Percentiles rank a stretch among this genome's conserved stretches.
phyloP scores from a whole-genome alignment of 208 protist species.

The Angomonas ambiguus region DNA sequence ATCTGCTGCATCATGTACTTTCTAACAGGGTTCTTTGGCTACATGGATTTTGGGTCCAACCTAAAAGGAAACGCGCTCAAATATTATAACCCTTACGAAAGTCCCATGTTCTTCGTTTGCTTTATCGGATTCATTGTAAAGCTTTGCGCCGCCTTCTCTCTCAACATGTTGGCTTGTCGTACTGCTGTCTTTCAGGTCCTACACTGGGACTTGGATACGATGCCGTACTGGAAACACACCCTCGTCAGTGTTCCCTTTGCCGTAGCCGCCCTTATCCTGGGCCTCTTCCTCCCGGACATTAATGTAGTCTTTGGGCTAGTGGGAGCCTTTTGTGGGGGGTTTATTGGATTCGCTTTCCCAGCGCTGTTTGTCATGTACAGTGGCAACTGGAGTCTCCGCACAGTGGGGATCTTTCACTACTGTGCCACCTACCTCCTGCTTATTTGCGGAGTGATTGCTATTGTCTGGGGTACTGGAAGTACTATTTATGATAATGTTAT shows the following conservation, averaged over 20 bases:
- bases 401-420: conserved; percentile 34
- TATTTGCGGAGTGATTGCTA: conserved; percentile 32
- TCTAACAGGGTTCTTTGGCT: conserved; percentile 61
- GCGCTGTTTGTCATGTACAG: conserved; percentile 61
- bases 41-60: conserved; percentile 43
- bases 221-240: conserved; percentile 48
- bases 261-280: conserved; percentile 34
- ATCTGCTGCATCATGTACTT: conserved; percentile 50
- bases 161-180: conserved; percentile 41
- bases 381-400: conserved; percentile 26
- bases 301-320: conserved; percentile 41
- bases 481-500: conserved; percentile 31
- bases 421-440: conserved; percentile 39
- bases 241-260: conserved; percentile 27
- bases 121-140: conserved; percentile 55
- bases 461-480: conserved; percentile 29
- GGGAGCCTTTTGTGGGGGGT: conserved; percentile 46
- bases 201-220: conserved; percentile 33
- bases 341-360: conserved; percentile 58
- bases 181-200: conserved; percentile 34
- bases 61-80: conserved; percentile 36
- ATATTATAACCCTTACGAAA: conserved; percentile 38
- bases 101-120: conserved; percentile 33
- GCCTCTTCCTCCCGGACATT: conserved; percentile 40
- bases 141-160: conserved; percentile 44